Base-by-base conservation (phyloP, 176 grass and related monocot genomes). In the Leersia perrieri region DNA sequence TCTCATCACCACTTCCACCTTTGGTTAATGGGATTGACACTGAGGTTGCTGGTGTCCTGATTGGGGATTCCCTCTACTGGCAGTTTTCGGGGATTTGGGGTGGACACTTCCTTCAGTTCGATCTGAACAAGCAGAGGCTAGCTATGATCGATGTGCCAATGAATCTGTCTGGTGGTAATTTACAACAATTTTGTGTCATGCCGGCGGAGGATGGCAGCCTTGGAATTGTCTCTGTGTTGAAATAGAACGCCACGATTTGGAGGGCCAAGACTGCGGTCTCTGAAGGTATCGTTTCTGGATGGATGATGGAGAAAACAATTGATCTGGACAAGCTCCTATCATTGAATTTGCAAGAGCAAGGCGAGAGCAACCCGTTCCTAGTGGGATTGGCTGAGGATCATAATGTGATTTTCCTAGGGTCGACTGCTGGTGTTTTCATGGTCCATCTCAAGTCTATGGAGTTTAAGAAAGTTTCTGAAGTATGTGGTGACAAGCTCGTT, bases 401-500 rank as follows among this genome's bases (percentile, higher is more conserved):
- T 40, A 76, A 60, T 69, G 73, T 76, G 13, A 40, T 67, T 2
- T 66, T 84, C 42, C 49, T 84, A 33, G 11, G 23, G 47, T 33
- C 73, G 60, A 29, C 2, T 33, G 25, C 8, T 23, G 63, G 47
- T 12, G 22, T 60, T 15, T 76, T 84, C 35, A 69, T 60, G 73
- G 45, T 69, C 47, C 45, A 76, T 69, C 34, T 76, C 12, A 27
- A 76, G 0, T 60, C 73, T 27, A 15, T 6, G 27, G 22, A 39
- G 73, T 84, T 84, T 3, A 44, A 60, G 63, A 76, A 45, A 69
- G 44, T 84, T 35, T 68, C 12, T 14, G 42, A 60, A 45, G 42
- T 14, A 51, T 42, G 35, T 27, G 47, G 9, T 29, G n/a, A 32
- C 65, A 34, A 13, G 28, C 15, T 39, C 7, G 55, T 30, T 1